Base-by-base conservation (phyloP, 1,139 yeast genomes). In the Suhomyces choctaworum region DNA sequence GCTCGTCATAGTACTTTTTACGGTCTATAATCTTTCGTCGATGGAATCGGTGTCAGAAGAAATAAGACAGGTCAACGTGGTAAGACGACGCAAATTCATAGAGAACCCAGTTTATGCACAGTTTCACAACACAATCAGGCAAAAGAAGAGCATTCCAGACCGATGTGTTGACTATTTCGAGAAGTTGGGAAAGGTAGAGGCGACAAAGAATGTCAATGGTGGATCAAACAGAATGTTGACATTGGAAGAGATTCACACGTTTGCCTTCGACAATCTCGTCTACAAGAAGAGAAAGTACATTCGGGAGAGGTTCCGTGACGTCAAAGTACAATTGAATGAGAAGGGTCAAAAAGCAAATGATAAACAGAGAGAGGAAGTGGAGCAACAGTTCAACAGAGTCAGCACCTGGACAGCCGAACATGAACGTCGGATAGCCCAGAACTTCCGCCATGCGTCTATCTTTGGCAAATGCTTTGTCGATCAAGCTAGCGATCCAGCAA, bases 251-350 rank as follows among this genome's bases (percentile, higher is more conserved):
- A 41, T 48, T 7, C 40, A 39, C 16, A 39, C 35, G 27, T 46
- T 42, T 34, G 40, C 47, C 2, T 48, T 52, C 39, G 54, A 60
- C 31, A 48, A 44, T 5, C 29, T 44, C 7, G 36, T 65, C 4
- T 66, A 60, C 40, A 52, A 58, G 29, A 51, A 55, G 36, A 50
- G 45, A 16, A 46, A 51, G 32, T 67, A 67, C 65, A 23, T 60
- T 9, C 41, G 56, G 26, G 50, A 47, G 15, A 40, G 36, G 35
- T 47, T 44, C 11, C 28, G 24, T 7, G 25, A 37, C 23, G 24
- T 25, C 22, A 38, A 45, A 29, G 36, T 33, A 27, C 32, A 40
- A 24, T 41, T 55, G 13, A 39, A 47, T 22, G 39, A 38, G 10
- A 23, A 48, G 20, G 51, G 51, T 2, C 20, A 34, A 20, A 42